Evolutionary conservation across 768 basidiomycete genomes (phyloP).

Genomic region (Mycena crocata): DNA sequence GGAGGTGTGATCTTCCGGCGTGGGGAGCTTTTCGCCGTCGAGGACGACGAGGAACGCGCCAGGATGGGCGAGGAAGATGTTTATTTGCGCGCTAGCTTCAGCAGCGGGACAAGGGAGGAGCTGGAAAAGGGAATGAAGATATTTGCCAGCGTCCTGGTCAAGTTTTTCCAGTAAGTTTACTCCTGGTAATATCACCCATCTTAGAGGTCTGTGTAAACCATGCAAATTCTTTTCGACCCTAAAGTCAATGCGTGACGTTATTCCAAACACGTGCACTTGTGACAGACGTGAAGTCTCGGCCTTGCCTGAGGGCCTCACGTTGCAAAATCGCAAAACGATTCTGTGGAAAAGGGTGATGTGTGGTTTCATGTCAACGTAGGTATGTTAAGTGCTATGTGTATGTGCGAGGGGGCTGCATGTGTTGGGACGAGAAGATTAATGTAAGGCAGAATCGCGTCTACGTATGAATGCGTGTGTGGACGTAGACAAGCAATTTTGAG

Average conservation of each 20-base stretch:
- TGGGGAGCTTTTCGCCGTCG: constrained; percentile 31
- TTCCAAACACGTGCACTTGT: background rate
- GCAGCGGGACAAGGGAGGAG: constrained; percentile 25
- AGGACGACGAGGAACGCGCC: constrained; percentile 32
- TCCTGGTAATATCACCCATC: background rate
- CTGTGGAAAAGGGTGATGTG: no score
- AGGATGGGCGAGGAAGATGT: constrained; percentile 26
- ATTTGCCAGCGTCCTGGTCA: constrained; percentile 23
- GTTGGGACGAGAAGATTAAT: background rate
- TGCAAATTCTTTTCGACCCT: background rate
- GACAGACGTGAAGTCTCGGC: background rate
- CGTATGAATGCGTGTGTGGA: constrained; percentile 14
- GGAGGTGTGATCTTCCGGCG: constrained; percentile 26
- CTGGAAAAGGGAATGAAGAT: constrained; percentile 28
- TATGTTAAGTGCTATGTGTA: no score
- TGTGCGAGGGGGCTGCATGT: background rate
- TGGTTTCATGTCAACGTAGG: no score
- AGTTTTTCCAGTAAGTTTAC: constrained; percentile 26
- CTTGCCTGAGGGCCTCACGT: no score
- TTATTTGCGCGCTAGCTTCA: constrained; percentile 33
- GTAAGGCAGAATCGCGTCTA: background rate
- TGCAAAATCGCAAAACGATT: no score
- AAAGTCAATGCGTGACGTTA: no score
- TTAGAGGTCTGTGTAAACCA: no score
- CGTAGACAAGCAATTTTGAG: constrained; percentile 6